phyloP scores from a whole-genome alignment of 1,284 basidiomycete species.

The Ustilago nuda region DNA sequence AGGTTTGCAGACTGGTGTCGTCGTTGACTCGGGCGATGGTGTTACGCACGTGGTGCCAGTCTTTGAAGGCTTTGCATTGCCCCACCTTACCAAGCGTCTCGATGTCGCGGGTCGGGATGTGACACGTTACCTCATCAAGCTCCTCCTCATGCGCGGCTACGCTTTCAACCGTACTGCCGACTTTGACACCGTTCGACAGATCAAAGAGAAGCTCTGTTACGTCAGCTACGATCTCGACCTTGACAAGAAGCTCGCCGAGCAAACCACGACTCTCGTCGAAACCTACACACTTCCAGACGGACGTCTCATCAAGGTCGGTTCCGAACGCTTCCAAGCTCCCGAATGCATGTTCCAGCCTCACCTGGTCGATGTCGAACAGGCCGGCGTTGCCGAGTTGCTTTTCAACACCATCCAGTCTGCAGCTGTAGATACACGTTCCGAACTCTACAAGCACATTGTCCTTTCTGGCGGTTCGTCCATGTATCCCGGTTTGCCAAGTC shows the following conservation, averaged over 20 bases:
- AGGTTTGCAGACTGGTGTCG: constrained; percentile 95
- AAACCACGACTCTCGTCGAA: constrained; percentile 96
- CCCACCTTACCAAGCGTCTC: constrained; percentile 86
- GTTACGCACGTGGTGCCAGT: constrained; percentile 99
- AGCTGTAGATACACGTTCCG: constrained; percentile 87
- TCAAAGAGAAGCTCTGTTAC: constrained; percentile 99
- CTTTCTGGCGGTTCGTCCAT: constrained; percentile 92
- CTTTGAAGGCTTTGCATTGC: constrained; percentile 94
- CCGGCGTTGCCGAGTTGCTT: constrained; percentile 95
- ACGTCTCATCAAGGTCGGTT: constrained; percentile 94
- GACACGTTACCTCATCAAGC: constrained; percentile 97
- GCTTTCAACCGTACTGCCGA: constrained; percentile 99
- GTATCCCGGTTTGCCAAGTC: constrained; percentile 96
- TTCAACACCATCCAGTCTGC: constrained; percentile 95
- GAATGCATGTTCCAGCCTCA: constrained; percentile 99
- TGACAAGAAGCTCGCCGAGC: constrained; percentile 92
- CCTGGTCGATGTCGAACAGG: constrained; percentile 95
- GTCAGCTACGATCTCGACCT: constrained; percentile 94
- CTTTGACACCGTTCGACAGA: constrained; percentile 97
- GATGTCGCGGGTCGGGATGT: constrained; percentile 99
- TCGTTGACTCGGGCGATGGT: constrained; percentile 98
- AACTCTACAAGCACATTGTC: constrained; percentile 98
- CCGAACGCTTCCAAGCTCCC: constrained; percentile 99
- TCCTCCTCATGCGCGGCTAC: constrained; percentile 96
- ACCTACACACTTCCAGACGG: constrained; percentile 98